Percentiles rank a stretch among this genome's conserved stretches.
phyloP scores from a whole-genome alignment of 225 moss, liverwort and hornwort species.

The Antitrichia curtipendula region DNA sequence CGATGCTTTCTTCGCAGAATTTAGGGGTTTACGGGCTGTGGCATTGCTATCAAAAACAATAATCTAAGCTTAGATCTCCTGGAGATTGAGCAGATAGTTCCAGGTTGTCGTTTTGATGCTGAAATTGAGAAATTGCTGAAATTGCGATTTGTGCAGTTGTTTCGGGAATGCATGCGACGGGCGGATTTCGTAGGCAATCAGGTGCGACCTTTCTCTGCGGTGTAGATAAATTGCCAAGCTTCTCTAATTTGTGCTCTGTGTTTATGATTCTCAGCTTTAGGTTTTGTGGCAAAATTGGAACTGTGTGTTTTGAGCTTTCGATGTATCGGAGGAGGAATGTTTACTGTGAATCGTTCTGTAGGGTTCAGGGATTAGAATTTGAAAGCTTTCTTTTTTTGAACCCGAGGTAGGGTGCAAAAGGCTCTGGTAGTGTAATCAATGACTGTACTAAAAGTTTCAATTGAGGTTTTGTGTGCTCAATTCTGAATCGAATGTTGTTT shows the following conservation, averaged over 20 bases:
- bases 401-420: not conserved
- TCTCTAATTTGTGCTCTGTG: not conserved
- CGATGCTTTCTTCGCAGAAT: not conserved
- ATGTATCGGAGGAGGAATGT: not conserved
- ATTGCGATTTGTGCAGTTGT: constrained; percentile 41
- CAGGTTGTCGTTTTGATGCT: not conserved
- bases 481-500: not conserved
- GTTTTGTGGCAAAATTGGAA: not conserved
- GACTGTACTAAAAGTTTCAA: not conserved
- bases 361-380: not conserved
- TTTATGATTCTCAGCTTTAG: not conserved
- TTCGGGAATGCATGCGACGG: constrained; percentile 78
- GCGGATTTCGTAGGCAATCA: constrained; percentile 69
- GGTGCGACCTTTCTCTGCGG: constrained; percentile 8
- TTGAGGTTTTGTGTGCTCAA: not conserved
- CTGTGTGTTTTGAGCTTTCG: not conserved
- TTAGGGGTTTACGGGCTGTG: not conserved
- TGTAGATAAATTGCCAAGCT: not conserved
- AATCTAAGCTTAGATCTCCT: not conserved
- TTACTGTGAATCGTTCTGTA: not conserved
- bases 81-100: not conserved
- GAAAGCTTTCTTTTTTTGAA: not conserved
- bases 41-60: not conserved
- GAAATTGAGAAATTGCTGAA: not conserved
- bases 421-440: not conserved